Percentiles rank a stretch among this genome's conserved stretches.
Conservation (phyloP, 331 rosid species). For the Pyrus hybrid region DNA sequence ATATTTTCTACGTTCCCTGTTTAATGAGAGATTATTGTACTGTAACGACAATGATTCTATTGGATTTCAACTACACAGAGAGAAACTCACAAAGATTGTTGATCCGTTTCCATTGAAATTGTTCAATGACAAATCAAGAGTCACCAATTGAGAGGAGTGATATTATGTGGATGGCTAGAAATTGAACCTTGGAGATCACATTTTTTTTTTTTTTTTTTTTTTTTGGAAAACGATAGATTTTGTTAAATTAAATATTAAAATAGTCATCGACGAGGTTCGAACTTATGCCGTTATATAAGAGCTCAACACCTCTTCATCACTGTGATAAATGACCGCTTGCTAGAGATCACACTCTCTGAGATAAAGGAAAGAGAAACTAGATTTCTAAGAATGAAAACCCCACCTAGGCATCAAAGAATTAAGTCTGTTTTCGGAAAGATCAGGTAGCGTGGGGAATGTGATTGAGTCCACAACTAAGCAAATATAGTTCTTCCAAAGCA, state of each 20-base stretch:
- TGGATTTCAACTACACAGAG: not conserved
- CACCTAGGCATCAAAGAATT: not conserved
- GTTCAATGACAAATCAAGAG: not conserved
- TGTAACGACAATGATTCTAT: not conserved
- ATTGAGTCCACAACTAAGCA: not conserved
- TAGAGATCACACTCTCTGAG: not conserved
- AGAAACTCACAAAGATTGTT: not conserved
- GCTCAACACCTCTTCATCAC: too few species aligned
- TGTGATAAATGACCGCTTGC: too few species aligned
- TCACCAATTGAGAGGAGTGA: not conserved
- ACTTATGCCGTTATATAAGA: too few species aligned
- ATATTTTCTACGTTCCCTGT: slow-evolving; percentile 10
- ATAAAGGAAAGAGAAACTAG: not conserved
- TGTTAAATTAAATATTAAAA: too few species aligned
- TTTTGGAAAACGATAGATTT: too few species aligned
- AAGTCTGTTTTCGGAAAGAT: not conserved
- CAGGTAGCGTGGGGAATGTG: not conserved
- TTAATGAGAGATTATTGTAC: not conserved
- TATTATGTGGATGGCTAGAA: not conserved
- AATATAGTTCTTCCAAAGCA: slow-evolving; percentile 4
- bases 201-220: too few species aligned
- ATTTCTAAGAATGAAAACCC: not conserved
- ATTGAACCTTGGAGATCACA: not conserved
- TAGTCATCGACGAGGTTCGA: too few species aligned
- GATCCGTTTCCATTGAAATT: not conserved